phyloP scores from a whole-genome alignment of 2,329 filamentous ascomycete genomes.

The Exophiala viscosa region DNA sequence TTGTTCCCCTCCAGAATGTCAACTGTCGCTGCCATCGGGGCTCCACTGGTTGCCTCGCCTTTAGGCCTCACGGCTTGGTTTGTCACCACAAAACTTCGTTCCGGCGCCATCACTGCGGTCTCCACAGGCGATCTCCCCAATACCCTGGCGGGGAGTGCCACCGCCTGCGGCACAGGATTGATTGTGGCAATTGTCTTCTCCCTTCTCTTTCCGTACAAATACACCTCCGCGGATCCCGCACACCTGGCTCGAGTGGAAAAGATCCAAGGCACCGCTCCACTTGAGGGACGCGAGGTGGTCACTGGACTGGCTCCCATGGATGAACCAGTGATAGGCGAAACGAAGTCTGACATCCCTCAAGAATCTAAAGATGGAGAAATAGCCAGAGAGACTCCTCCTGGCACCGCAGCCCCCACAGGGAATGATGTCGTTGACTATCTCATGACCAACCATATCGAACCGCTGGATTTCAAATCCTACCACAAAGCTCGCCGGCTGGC shows the following conservation, averaged over 20 bases:
- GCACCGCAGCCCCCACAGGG: background rate
- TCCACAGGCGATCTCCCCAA: slow-evolving; percentile 67
- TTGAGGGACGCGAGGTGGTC: background rate
- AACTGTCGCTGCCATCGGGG: slow-evolving; percentile 66
- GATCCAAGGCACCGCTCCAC: slow-evolving; percentile 1
- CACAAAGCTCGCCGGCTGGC: slow-evolving; percentile 76
- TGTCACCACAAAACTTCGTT: slow-evolving; percentile 67
- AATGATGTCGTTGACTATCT: slow-evolving; percentile 6
- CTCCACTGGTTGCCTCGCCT: slow-evolving; percentile 64
- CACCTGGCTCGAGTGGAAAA: slow-evolving; percentile 53
- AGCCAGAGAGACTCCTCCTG: background rate
- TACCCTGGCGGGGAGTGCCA: slow-evolving; percentile 62
- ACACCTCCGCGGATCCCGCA: slow-evolving; percentile 70
- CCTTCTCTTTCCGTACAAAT: slow-evolving; percentile 66
- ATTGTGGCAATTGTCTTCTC: slow-evolving; percentile 73
- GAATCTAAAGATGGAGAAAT: background rate
- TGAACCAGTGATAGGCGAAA: background rate
- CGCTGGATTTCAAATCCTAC: slow-evolving; percentile 47
- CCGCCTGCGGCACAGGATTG: slow-evolving; percentile 70
- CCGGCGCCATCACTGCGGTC: slow-evolving; percentile 63
- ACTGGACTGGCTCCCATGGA: background rate
- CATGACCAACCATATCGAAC: slow-evolving; percentile 53
- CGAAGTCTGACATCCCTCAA: background rate
- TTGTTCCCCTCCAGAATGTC: slow-evolving; percentile 78
- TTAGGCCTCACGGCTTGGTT: slow-evolving; percentile 72